Conservation (phyloP, 208 protist genomes). For the Trypanosoma congolense region DNA sequence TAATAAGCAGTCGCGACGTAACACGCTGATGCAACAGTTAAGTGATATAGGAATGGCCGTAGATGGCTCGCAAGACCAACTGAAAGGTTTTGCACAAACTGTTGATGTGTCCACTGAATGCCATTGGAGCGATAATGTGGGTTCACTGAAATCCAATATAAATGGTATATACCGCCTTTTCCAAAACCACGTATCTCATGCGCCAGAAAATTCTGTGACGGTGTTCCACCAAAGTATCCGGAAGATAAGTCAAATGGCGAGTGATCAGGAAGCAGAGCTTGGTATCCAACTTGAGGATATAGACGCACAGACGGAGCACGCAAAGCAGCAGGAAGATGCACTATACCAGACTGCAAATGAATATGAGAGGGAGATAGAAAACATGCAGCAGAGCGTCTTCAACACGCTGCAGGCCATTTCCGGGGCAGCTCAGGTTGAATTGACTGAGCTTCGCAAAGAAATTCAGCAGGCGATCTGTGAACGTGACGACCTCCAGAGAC, state of each 20-base stretch:
- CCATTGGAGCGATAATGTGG: neutral
- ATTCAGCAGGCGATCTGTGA: neutral
- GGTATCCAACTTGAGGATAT: slow-evolving; percentile 11
- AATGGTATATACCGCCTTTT: slow-evolving; percentile 9
- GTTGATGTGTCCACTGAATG: no score
- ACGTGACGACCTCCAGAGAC: neutral
- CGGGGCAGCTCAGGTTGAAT: slow-evolving; percentile 1
- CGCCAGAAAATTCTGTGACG: slow-evolving; percentile 12
- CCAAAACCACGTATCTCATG: slow-evolving; percentile 1
- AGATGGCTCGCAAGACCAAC: slow-evolving; percentile 9
- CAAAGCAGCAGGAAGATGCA: neutral
- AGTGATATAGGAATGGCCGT: slow-evolving; percentile 30
- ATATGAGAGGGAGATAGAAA: slow-evolving; percentile 3
- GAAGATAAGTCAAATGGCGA: slow-evolving; percentile 19
- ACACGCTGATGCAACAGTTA: slow-evolving; percentile 27
- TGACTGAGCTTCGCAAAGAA: slow-evolving; percentile 1
- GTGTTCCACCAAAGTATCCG: slow-evolving; percentile 18
- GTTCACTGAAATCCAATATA: neutral
- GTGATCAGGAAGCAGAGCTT: slow-evolving; percentile 17
- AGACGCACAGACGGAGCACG: neutral
- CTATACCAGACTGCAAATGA: slow-evolving; percentile 3
- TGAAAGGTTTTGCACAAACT: no score
- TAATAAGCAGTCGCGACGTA: slow-evolving; percentile 24
- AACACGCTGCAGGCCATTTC: slow-evolving; percentile 2
- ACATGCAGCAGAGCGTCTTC: neutral